phyloP scores from a whole-genome alignment of 2,329 filamentous ascomycete species.

The Thermoascus crustaceus region DNA sequence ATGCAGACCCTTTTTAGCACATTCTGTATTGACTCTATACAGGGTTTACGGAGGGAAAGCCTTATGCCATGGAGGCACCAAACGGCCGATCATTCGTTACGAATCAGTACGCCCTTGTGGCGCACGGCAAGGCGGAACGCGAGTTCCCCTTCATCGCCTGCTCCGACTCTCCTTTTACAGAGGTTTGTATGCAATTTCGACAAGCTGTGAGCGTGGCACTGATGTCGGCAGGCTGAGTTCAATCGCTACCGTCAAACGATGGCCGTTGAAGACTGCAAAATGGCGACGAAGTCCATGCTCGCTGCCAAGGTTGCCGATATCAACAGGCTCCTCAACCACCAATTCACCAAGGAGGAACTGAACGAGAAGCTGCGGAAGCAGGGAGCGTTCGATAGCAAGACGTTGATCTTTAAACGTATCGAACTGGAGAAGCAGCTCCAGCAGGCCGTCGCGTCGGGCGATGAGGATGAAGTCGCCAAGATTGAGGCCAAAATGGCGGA shows the following conservation, averaged over 20 bases:
- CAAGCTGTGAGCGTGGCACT: background rate
- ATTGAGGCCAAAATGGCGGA: constrained; percentile 43
- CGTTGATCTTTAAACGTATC: constrained; percentile 59
- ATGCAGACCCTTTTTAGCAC: background rate
- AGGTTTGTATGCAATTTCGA: constrained; percentile 45
- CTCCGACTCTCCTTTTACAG: constrained; percentile 77
- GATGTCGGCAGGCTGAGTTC: constrained; percentile 58
- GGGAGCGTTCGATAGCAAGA: constrained; percentile 58
- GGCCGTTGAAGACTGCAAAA: constrained; percentile 59
- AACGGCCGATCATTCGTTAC: constrained; percentile 73
- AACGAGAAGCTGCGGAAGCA: constrained; percentile 68
- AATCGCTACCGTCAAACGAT: constrained; percentile 71
- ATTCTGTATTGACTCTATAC: constrained; percentile 17
- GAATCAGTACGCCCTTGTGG: constrained; percentile 72
- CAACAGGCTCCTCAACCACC: constrained; percentile 66
- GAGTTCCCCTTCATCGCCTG: constrained; percentile 87
- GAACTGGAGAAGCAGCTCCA: constrained; percentile 58
- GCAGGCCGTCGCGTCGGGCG: constrained; percentile 56
- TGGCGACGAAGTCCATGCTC: constrained; percentile 66
- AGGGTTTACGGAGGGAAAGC: constrained; percentile 71
- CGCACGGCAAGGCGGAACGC: constrained; percentile 74
- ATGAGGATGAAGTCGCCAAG: constrained; percentile 48
- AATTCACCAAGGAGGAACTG: constrained; percentile 77
- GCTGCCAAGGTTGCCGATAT: constrained; percentile 70
- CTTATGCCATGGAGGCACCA: constrained; percentile 70